Evolutionary conservation across 192 early-diverging fungal genomes (phyloP), one percentile per base, ranked within the genome.

Genomic region (Podila verticillata): DNA sequence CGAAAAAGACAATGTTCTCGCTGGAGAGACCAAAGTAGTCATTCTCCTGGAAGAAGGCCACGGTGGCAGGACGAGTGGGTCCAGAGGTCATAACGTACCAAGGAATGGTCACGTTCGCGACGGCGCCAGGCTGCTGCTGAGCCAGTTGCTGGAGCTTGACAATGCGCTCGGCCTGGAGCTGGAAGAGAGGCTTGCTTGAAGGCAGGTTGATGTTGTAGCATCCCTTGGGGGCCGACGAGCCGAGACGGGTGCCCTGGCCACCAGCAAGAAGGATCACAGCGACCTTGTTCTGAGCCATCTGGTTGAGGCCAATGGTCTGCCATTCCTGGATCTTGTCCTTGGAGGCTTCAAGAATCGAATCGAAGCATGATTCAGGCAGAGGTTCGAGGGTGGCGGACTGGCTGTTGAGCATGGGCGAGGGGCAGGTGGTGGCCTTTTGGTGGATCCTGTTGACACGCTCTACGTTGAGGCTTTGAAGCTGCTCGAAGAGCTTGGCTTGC

Each of bases 1-100:
- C 91, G 88, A 98, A 99, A 82, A 98, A 97, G 70, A 93, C 86
- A 48, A 99, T 93, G 77, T 99, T 96, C 54, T 92, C 86, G 32
- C 80, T 66, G 48, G 90, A 82, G 44, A 99, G 84, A 28, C 98
- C 98, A 92, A 98, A 99, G 87, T 89, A 98, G 61, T 89, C 83
- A 81, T 95, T 62, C 51, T 93, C 78, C 61, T 89, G 86, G 85
- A 99, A 99, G 82, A 90, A 94, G 15, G 75, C 63, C 51, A 89
- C 88, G 17, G 97, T 97, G 20, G 95, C 91, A 1, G 63, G 82
- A 60, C 92, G 87, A 24, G 98, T 99, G 20, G 98, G 98, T 9
- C 94, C 97, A 48, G 95, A 96, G 57, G 96, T 97, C 98, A 99
- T 99, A 74, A 99, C 91, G 81, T 97, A 97, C 97, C 97, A 99